phyloP scores from a whole-genome alignment of 73 alveolate species.

The Paramecium sonneborni region DNA sequence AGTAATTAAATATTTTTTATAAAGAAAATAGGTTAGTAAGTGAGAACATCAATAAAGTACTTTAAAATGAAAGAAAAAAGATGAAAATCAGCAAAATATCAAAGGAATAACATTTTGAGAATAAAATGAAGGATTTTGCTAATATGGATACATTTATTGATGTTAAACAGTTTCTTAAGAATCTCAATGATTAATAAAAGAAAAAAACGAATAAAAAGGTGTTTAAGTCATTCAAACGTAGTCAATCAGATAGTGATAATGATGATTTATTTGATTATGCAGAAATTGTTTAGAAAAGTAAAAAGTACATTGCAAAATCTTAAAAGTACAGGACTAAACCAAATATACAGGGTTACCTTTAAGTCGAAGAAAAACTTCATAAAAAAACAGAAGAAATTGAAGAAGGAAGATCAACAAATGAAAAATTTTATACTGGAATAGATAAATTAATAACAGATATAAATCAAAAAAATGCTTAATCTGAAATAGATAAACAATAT shows the following conservation, averaged over 20 bases:
- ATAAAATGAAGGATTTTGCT: constrained; percentile 27
- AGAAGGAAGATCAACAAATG: background rate
- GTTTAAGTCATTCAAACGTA: background rate
- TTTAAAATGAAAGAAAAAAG: background rate
- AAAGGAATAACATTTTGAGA: background rate
- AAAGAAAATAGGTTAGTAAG: constrained; percentile 10
- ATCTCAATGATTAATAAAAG: background rate
- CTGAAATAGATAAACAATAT: constrained; percentile 27
- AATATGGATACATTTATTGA: constrained; percentile 39
- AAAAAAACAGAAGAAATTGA: background rate
- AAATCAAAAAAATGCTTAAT: constrained; percentile 16
- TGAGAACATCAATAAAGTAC: constrained; percentile 27
- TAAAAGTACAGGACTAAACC: background rate
- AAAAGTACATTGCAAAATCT: constrained; percentile 21
- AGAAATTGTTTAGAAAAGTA: constrained; percentile 22
- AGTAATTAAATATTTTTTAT: background rate
- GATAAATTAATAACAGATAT: constrained; percentile 18
- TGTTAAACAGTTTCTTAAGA: constrained; percentile 26
- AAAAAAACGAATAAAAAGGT: background rate
- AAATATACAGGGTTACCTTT: background rate
- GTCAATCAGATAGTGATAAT: background rate
- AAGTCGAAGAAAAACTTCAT: background rate
- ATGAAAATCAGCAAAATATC: constrained; percentile 18
- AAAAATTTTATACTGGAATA: constrained; percentile 26
- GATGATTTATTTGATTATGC: constrained; percentile 46